Evolutionary conservation across 306 rosid genomes (phyloP).

Genomic region (Glycyrrhiza uralensis): DNA sequence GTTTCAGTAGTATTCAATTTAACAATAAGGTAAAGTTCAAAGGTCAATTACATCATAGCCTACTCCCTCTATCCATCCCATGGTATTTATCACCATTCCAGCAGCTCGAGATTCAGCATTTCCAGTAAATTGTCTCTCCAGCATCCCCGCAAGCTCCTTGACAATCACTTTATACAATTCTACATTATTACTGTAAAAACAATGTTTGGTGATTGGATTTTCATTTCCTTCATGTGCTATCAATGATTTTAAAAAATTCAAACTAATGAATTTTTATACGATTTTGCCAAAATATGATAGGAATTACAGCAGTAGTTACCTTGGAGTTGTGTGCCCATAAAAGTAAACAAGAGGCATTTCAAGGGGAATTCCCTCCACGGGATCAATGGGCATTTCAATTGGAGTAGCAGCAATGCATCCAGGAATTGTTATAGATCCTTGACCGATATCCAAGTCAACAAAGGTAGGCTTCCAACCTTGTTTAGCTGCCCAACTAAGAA

Average conservation of each 20-base stretch:
- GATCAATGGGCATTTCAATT: constrained; percentile 94
- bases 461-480: constrained; percentile 95
- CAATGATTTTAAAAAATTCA: constrained; percentile 8
- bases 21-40: constrained; percentile 7
- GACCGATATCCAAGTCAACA: constrained; percentile 95
- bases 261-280: background rate
- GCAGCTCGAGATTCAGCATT: constrained; percentile 89
- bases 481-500: constrained; percentile 98
- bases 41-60: constrained; percentile 78
- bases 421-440: constrained; percentile 89
- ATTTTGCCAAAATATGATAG: background rate
- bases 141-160: constrained; percentile 81
- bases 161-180: constrained; percentile 86
- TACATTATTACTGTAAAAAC: constrained; percentile 62
- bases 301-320: constrained; percentile 39
- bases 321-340: constrained; percentile 80
- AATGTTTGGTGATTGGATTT: constrained; percentile 28
- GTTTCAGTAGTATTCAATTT: background rate
- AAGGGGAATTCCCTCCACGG: constrained; percentile 91
- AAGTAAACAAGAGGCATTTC: constrained; percentile 94
- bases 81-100: constrained; percentile 95
- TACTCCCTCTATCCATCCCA: constrained; percentile 98
- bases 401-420: constrained; percentile 96
- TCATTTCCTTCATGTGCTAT: background rate
- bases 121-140: constrained; percentile 81